Percentiles rank a stretch among this genome's conserved stretches.
phyloP scores from a whole-genome alignment of 2,329 filamentous ascomycete species.

The Plectosphaerella cucumerina region DNA sequence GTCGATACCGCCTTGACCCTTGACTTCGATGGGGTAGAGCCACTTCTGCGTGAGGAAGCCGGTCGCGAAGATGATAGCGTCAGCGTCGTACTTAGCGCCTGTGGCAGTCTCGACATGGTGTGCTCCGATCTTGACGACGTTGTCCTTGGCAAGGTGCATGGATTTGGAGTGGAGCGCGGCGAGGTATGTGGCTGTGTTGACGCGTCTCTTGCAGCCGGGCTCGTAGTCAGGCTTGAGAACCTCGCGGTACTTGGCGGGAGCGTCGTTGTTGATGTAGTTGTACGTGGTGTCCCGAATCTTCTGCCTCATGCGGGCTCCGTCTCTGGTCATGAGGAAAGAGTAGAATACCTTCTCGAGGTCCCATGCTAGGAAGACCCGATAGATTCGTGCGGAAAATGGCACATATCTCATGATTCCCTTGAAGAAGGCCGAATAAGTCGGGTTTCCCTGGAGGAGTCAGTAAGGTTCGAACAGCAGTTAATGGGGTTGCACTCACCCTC shows the following conservation, averaged over 20 bases:
- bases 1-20: not conserved
- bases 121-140: not conserved
- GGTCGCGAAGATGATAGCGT: slow-evolving; percentile 1
- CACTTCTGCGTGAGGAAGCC: slow-evolving; percentile 4
- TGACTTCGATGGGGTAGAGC: slow-evolving; percentile 1
- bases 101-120: not conserved
- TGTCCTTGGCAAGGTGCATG: slow-evolving; percentile 2
- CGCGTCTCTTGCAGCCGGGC: slow-evolving; percentile 5
- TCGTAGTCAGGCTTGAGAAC: slow-evolving; percentile 35
- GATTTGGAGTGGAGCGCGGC: not conserved
- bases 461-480: not conserved
- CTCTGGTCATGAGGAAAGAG: slow-evolving; percentile 2
- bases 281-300: slow-evolving; percentile 4
- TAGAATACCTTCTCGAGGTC: slow-evolving; percentile 2
- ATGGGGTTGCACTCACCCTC: not conserved
- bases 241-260: slow-evolving; percentile 19
- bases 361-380: not conserved
- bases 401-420: not conserved
- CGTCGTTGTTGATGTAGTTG: slow-evolving; percentile 1
- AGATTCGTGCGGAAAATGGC: not conserved
- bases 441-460: not conserved
- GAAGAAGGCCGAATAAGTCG: not conserved
- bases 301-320: slow-evolving; percentile 1
- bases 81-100: not conserved
- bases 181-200: slow-evolving; percentile 4